phyloP scores from a whole-genome alignment of 208 protist species.

The Porcisia hertigi region DNA sequence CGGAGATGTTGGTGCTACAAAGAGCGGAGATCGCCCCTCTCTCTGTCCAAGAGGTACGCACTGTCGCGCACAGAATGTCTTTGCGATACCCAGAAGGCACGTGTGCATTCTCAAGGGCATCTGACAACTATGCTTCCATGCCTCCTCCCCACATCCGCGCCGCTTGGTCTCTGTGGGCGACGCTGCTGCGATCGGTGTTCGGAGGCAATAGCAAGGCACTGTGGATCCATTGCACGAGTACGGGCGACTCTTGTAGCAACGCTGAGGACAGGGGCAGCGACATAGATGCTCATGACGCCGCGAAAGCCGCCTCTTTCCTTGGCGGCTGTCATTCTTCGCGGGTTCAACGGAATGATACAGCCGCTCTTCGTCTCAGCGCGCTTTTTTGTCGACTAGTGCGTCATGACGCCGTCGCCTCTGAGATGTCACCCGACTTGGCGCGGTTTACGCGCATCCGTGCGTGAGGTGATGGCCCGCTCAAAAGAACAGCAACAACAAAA shows the following conservation, averaged over 20 bases:
- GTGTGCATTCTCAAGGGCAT: neutral
- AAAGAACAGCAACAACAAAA: no score
- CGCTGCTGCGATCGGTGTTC: slow-evolving; percentile 51
- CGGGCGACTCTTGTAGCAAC: neutral
- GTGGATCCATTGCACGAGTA: slow-evolving; percentile 20
- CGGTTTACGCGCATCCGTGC: neutral
- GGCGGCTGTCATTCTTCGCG: neutral
- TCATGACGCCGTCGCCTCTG: slow-evolving; percentile 42
- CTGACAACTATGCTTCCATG: no score
- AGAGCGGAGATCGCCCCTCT: slow-evolving; percentile 5
- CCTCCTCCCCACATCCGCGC: neutral
- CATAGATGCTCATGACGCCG: neutral
- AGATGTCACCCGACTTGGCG: slow-evolving; percentile 50
- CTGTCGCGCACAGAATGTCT: neutral
- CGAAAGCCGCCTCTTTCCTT: slow-evolving; percentile 1
- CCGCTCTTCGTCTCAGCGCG: slow-evolving; percentile 36
- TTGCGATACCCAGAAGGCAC: neutral
- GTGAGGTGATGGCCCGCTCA: neutral
- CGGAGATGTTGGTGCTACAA: neutral
- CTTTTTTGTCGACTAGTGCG: slow-evolving; percentile 49
- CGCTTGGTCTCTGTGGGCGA: slow-evolving; percentile 25
- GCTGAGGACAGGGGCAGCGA: neutral
- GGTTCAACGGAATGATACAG: slow-evolving; percentile 8
- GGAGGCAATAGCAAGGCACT: slow-evolving; percentile 66
- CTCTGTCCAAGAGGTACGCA: neutral